Conservation (phyloP, 2,329 filamentous ascomycete species). For the Claviceps africana region DNA sequence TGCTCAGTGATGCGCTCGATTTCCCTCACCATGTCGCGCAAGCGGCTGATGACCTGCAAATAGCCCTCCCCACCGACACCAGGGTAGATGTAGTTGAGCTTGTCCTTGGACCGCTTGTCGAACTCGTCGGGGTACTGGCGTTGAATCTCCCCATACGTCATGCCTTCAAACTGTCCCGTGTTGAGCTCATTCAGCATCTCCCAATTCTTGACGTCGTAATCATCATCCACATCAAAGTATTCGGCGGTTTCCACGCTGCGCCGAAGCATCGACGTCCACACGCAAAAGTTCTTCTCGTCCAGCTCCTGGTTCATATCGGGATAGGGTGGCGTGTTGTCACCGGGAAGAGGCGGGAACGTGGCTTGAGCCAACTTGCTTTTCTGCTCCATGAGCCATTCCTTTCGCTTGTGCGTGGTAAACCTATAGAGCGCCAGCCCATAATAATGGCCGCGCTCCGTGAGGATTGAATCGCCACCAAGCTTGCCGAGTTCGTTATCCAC, state of each 20-base stretch:
- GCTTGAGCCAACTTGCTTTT: conserved; percentile 61
- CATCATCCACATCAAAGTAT: conserved; percentile 79
- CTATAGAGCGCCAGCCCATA: conserved; percentile 69
- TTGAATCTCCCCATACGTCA: conserved; percentile 86
- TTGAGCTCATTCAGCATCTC: conserved; percentile 96
- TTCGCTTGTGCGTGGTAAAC: conserved; percentile 71
- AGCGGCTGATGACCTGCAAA: conserved; percentile 87
- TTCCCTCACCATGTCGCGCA: conserved; percentile 91
- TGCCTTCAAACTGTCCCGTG: conserved; percentile 80
- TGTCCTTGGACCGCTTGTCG: conserved; percentile 63
- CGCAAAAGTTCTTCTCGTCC: conserved; percentile 81
- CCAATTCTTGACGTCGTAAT: conserved; percentile 95
- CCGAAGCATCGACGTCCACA: conserved; percentile 96
- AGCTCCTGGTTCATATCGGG: conserved; percentile 62
- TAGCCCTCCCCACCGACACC: conserved; percentile 94
- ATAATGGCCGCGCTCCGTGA: conserved; percentile 65
- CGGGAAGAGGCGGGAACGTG: conserved; percentile 78
- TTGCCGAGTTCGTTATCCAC: conserved; percentile 75
- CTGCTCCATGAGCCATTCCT: conserved; percentile 72
- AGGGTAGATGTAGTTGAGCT: conserved; percentile 92
- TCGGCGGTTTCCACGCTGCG: conserved; percentile 79
- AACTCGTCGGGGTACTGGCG: conserved; percentile 71
- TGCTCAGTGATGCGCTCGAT: conserved; percentile 96
- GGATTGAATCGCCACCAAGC: conserved; percentile 77
- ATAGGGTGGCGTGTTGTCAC: conserved; percentile 89